A percentile compares a stretch with the other conserved stretches of the same genome.
These are phyloP conservation scores for Entamoeba dispar DNA, from an alignment of 208 protist species.

Conservation along the genomic window DNA sequence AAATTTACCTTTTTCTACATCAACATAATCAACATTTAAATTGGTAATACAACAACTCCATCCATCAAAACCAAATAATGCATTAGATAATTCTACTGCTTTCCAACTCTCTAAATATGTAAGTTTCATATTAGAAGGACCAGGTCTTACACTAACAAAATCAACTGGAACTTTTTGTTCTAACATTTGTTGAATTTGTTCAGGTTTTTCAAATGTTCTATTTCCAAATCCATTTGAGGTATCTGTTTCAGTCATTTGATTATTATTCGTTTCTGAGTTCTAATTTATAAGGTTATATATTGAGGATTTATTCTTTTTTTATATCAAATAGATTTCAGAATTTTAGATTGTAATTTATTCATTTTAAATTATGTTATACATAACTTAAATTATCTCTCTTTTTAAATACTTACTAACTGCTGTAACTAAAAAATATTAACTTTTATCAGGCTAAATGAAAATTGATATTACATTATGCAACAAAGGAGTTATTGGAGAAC, in stretches of 20 bases:
- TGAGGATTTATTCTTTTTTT: too few species aligned
- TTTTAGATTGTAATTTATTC: too few species aligned
- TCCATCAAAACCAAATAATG: conserved; percentile 12
- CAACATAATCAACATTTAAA: conserved; percentile 11
- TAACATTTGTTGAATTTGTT: not conserved
- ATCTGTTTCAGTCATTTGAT: too few species aligned
- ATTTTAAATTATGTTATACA: too few species aligned
- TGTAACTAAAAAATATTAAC: too few species aligned
- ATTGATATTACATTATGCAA: not conserved
- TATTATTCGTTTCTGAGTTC: too few species aligned
- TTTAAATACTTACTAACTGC: too few species aligned
- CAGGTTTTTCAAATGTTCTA: not conserved
- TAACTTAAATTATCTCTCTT: too few species aligned
- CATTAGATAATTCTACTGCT: conserved; percentile 5
- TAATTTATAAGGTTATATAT: too few species aligned
- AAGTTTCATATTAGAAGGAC: conserved; percentile 1
- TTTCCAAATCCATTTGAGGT: not conserved
- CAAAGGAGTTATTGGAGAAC: not conserved
- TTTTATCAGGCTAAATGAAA: not conserved
- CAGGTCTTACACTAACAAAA: not conserved
- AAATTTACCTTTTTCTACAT: conserved; percentile 1
- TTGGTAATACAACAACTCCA: conserved; percentile 8
- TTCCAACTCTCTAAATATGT: conserved; percentile 14
- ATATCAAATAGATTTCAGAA: too few species aligned
- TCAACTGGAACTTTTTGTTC: not conserved